These are phyloP conservation scores for Pleurotus citrinopileatus DNA, from an alignment of 768 basidiomycete species.

Conservation along the genomic window DNA sequence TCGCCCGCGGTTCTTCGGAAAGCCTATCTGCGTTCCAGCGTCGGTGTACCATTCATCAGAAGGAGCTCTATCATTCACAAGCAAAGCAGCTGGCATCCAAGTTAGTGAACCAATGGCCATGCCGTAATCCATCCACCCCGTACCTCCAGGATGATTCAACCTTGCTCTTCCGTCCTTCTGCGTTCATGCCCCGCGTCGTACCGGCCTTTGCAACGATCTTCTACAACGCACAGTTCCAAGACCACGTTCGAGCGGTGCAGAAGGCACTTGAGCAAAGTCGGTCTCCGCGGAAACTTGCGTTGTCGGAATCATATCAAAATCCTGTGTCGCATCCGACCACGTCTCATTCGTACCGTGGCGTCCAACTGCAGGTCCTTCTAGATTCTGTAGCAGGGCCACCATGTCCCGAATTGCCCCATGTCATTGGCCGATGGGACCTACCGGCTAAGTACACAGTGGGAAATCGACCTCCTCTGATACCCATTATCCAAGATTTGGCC, in stretches of 20 bases:
- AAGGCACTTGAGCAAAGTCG: constrained; percentile 4
- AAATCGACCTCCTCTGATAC: neutral
- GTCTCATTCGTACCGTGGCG: neutral
- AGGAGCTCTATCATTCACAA: constrained; percentile 7
- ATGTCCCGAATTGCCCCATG: neutral
- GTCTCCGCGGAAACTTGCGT: neutral
- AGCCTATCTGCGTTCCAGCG: neutral
- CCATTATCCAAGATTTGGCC: neutral
- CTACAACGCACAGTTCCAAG: constrained; percentile 15
- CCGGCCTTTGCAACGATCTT: constrained; percentile 12
- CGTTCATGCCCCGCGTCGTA: neutral
- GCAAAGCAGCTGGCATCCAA: constrained; percentile 8
- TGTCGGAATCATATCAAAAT: neutral
- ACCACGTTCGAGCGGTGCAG: constrained; percentile 15
- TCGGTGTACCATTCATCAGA: constrained; percentile 6
- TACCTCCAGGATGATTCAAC: neutral
- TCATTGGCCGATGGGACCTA: neutral
- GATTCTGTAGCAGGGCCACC: neutral
- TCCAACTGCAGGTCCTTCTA: neutral
- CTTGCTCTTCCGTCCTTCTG: neutral
- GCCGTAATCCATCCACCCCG: constrained; percentile 4
- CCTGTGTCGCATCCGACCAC: neutral
- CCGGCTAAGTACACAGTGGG: neutral
- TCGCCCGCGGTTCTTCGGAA: constrained; percentile 10
- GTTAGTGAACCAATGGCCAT: constrained; percentile 20